Conservation (phyloP, 2,329 filamentous ascomycete genomes). For the Ramularia endophylla region DNA sequence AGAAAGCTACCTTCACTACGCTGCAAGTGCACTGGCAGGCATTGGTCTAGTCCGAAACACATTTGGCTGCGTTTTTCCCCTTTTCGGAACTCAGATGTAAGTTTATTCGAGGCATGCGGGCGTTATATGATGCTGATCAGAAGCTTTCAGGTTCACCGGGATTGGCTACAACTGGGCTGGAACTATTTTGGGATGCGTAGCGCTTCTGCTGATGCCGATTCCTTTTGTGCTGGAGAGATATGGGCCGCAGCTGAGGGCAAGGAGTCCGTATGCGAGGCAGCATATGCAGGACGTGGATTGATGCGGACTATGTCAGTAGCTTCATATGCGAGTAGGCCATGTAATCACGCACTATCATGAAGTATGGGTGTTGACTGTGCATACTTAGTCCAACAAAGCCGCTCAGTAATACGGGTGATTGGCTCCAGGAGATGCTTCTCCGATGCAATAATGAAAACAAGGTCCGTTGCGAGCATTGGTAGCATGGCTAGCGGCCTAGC, state of each 20-base stretch:
- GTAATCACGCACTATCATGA: too few relatives aligned
- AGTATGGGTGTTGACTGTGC: too few relatives aligned
- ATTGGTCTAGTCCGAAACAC: slow-evolving; percentile 36
- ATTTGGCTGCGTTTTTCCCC: slow-evolving; percentile 34
- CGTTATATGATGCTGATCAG: background rate
- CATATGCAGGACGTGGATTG: slow-evolving; percentile 29
- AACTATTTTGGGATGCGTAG: slow-evolving; percentile 35
- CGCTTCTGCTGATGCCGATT: slow-evolving; percentile 22
- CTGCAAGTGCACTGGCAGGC: slow-evolving; percentile 37
- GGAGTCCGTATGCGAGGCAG: slow-evolving; percentile 35
- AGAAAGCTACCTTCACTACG: slow-evolving; percentile 43
- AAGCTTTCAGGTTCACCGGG: slow-evolving; percentile 21
- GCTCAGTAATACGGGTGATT: too few relatives aligned
- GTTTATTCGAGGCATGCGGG: background rate
- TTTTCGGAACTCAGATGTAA: slow-evolving; percentile 33
- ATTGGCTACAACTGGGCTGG: slow-evolving; percentile 36
- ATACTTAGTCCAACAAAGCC: too few relatives aligned
- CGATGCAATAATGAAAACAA: too few relatives aligned
- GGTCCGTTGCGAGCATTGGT: too few relatives aligned
- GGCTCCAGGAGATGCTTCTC: too few relatives aligned
- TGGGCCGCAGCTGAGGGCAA: slow-evolving; percentile 30
- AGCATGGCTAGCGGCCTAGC: too few relatives aligned
- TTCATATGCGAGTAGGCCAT: too few relatives aligned
- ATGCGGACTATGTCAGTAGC: too few relatives aligned
- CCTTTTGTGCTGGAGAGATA: slow-evolving; percentile 28